These are phyloP conservation scores for Rhodotorula sp. DNA, from an alignment of 1,284 basidiomycete genomes.

Conservation along the genomic window DNA sequence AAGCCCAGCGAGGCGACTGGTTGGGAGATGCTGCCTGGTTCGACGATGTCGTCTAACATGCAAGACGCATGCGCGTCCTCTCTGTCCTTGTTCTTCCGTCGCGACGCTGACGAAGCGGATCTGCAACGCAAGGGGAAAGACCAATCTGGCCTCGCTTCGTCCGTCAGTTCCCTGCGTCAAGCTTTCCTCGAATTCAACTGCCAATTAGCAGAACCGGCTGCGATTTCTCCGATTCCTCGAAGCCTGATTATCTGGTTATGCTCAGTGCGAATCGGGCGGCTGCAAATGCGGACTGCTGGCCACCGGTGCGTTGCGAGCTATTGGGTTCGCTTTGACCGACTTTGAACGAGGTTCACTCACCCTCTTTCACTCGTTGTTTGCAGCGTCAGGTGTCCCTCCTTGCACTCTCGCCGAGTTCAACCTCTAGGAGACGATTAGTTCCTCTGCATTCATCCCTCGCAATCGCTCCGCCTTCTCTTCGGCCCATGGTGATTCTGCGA, in stretches of 20 bases:
- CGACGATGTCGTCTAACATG: slow-evolving; percentile 15
- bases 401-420: slow-evolving; percentile 13
- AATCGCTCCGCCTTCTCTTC: not conserved
- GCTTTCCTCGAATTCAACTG: too few relatives aligned
- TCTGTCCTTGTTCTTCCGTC: too few relatives aligned
- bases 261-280: not conserved
- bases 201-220: slow-evolving; percentile 14
- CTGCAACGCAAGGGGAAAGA: not conserved
- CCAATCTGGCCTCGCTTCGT: not conserved
- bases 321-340: not conserved
- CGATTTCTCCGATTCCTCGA: slow-evolving; percentile 10
- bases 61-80: not conserved
- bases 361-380: too few relatives aligned
- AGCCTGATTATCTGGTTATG: not conserved
- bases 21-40: slow-evolving; percentile 19
- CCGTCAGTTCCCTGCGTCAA: not conserved
- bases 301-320: not conserved
- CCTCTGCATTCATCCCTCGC: too few relatives aligned
- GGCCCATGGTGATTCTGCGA: too few relatives aligned
- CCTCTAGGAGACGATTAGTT: not conserved
- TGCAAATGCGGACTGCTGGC: slow-evolving; percentile 17
- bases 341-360: not conserved
- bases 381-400: not conserved
- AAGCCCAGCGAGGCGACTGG: slow-evolving; percentile 15
- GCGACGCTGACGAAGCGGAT: not conserved